Conservation (phyloP, 805 yeast genomes). For the Candida bentonensis region DNA sequence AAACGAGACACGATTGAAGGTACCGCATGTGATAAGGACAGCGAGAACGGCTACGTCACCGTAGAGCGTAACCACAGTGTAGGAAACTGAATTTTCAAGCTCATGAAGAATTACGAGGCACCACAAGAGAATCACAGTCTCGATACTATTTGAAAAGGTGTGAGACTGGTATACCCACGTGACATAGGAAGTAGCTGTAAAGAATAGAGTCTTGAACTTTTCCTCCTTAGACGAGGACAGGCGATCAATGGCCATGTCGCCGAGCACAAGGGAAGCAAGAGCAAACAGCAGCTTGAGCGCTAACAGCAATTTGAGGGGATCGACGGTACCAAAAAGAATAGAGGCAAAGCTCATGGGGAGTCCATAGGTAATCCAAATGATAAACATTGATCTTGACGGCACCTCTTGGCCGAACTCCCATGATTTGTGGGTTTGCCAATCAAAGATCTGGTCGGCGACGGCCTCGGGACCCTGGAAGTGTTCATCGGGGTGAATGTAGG, state of each 20-base stretch:
- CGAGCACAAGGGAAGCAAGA: conserved; percentile 23
- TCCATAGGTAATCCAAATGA: conserved; percentile 54
- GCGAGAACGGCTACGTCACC: conserved; percentile 34
- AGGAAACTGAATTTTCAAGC: conserved; percentile 11
- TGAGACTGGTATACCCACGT: conserved; percentile 74
- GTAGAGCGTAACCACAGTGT: conserved; percentile 15
- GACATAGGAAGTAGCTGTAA: conserved; percentile 46
- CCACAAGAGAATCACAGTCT: conserved; percentile 37
- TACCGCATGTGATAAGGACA: conserved; percentile 43
- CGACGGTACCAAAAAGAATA: conserved; percentile 17
- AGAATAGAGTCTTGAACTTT: conserved; percentile 24
- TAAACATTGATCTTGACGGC: conserved; percentile 61
- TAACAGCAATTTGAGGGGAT: conserved; percentile 40
- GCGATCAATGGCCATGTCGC: conserved; percentile 31
- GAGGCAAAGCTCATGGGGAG: conserved; percentile 38
- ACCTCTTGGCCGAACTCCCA: conserved; percentile 62
- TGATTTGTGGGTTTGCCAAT: conserved; percentile 39
- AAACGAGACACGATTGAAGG: conserved; percentile 78
- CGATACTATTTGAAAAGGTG: conserved; percentile 79
- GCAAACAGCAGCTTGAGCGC: conserved; percentile 37
- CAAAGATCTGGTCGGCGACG: conserved; percentile 31
- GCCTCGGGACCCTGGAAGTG: conserved; percentile 87
- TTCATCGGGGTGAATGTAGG: conserved; percentile 96
- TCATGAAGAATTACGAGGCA: conserved; percentile 36
- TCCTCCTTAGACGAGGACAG: conserved; percentile 37